Evolutionary conservation across 1,284 basidiomycete genomes (phyloP).

Genomic region (Pyrrhoderma noxium): DNA sequence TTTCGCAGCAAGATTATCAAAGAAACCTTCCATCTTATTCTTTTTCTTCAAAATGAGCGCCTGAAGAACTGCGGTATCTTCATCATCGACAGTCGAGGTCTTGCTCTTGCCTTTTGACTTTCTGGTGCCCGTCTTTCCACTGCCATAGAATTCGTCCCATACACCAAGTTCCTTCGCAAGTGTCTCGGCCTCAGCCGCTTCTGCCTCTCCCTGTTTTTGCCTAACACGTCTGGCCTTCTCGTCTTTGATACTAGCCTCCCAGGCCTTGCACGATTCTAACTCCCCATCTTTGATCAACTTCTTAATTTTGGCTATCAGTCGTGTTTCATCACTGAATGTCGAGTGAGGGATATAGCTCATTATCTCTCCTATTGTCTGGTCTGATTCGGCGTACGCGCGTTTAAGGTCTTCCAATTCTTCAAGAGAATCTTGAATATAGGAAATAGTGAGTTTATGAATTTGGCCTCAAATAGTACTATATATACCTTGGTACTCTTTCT

Average conservation of each 20-base stretch:
- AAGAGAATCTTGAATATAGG: conserved; percentile 52
- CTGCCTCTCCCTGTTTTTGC: conserved; percentile 66
- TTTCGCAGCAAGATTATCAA: conserved; percentile 78
- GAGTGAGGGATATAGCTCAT: conserved; percentile 83
- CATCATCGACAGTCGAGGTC: conserved; percentile 26
- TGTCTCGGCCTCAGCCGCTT: conserved; percentile 80
- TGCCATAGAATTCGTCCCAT: conserved; percentile 93
- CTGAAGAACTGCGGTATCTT: conserved; percentile 64
- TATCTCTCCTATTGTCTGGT: conserved; percentile 72
- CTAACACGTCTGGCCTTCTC: conserved; percentile 69
- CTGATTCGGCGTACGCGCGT: conserved; percentile 57
- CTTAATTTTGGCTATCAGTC: conserved; percentile 70
- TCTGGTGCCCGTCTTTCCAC: conserved; percentile 60
- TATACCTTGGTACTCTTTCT: conserved; percentile 84
- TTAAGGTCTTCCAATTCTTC: conserved; percentile 80
- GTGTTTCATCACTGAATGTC: conserved; percentile 71
- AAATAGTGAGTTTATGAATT: neutral
- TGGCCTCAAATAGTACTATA: neutral
- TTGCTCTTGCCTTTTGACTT: conserved; percentile 53
- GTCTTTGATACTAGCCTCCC: conserved; percentile 69
- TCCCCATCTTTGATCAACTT: conserved; percentile 55
- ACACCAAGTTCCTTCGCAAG: conserved; percentile 85
- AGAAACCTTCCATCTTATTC: conserved; percentile 63
- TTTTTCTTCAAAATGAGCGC: conserved; percentile 78
- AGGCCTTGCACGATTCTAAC: conserved; percentile 53